Conservation (phyloP, 345 rosid species). For the Lepidium didymum region DNA sequence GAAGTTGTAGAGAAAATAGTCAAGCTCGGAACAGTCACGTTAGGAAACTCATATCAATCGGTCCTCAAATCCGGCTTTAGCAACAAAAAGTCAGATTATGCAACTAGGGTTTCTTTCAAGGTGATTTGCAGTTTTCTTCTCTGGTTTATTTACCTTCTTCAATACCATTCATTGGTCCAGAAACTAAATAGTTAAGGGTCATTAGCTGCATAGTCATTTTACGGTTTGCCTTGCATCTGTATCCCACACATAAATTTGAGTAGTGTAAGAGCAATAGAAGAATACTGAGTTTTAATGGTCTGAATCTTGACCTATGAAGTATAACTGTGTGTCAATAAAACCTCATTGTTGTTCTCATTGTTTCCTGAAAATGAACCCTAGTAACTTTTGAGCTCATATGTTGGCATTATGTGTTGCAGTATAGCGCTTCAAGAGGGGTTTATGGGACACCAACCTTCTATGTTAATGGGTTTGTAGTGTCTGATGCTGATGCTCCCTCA, state of each 20-base stretch:
- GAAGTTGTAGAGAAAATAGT: conserved; percentile 45
- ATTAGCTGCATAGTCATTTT: not conserved
- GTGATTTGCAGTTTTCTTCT: conserved; percentile 24
- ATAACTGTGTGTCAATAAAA: not conserved
- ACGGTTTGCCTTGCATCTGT: no score
- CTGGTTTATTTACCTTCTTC: not conserved
- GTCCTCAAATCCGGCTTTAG: conserved; percentile 50
- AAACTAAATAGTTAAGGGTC: not conserved
- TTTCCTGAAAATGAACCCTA: not conserved
- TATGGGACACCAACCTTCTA: conserved; percentile 41
- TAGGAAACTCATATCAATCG: conserved; percentile 47
- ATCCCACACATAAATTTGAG: not conserved
- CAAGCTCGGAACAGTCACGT: conserved; percentile 35
- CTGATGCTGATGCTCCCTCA: conserved; percentile 33
- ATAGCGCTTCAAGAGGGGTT: conserved; percentile 46
- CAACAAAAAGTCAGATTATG: conserved; percentile 44
- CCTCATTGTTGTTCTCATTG: not conserved
- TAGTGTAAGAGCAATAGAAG: not conserved
- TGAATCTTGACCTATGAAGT: not conserved
- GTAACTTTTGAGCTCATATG: not conserved
- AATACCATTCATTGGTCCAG: not conserved
- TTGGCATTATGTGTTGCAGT: conserved; percentile 34
- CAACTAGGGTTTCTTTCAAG: conserved; percentile 78
- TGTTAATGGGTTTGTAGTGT: conserved; percentile 38
- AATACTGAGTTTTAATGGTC: not conserved